Percentiles rank a stretch among this genome's conserved stretches.
Evolutionary conservation across 2,329 filamentous ascomycete species (phyloP).

Genomic region (Erysiphe pulchra): DNA sequence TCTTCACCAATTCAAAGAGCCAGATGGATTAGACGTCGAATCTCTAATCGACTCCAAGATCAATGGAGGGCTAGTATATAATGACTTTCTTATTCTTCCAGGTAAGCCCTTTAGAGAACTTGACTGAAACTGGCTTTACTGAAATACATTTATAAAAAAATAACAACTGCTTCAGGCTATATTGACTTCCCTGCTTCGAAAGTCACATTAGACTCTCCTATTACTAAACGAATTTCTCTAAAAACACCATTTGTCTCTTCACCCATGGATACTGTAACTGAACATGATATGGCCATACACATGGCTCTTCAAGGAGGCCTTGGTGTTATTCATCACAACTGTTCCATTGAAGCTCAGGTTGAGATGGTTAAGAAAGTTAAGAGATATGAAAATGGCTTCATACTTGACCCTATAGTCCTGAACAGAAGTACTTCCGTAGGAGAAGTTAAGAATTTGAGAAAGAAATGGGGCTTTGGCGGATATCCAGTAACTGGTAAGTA

Average conservation of each 20-base stretch:
- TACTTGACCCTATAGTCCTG: constrained; percentile 83
- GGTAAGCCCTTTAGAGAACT: too few species aligned
- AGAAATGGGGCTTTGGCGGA: constrained; percentile 95
- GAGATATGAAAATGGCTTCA: constrained; percentile 98
- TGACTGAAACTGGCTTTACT: too few species aligned
- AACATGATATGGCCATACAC: constrained; percentile 98
- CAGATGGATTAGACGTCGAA: constrained; percentile 69
- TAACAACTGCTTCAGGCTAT: constrained; percentile 31
- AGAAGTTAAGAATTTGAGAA: constrained; percentile 77
- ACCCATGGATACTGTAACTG: constrained; percentile 98
- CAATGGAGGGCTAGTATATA: constrained; percentile 90
- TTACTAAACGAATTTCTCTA: constrained; percentile 85
- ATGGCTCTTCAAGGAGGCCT: constrained; percentile 74
- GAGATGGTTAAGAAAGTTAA: constrained; percentile 99
- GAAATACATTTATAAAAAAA: too few species aligned
- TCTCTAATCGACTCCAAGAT: constrained; percentile 75
- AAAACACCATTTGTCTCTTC: constrained; percentile 96
- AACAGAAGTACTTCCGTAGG: constrained; percentile 66
- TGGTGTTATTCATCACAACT: constrained; percentile 98
- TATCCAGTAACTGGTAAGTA: constrained; percentile 91
- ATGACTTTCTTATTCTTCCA: constrained; percentile 89
- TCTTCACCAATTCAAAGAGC: constrained; percentile 53
- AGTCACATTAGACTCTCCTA: constrained; percentile 65
- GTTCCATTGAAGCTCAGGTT: constrained; percentile 86
- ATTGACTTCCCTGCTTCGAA: constrained; percentile 91